Evolutionary conservation across 2,329 filamentous ascomycete genomes (phyloP).

Genomic region (Fusarium secorum): DNA sequence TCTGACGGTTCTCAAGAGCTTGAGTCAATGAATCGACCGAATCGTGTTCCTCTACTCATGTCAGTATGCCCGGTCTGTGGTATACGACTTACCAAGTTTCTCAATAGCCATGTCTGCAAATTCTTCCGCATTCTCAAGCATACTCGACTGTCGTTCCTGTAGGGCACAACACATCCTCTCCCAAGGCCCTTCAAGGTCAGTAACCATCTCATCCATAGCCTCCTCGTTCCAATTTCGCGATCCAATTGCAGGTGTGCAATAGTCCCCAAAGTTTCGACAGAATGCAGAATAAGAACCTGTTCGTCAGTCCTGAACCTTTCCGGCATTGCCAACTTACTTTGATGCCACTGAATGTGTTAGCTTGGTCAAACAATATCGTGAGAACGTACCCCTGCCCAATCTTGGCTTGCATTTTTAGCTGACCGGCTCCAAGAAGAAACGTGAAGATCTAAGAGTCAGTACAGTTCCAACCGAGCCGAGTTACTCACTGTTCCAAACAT

Average conservation of each 20-base stretch:
- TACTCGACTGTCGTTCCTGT: neutral
- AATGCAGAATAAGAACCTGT: slow-evolving; percentile 52
- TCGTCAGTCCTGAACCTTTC: neutral
- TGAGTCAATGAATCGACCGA: slow-evolving; percentile 25
- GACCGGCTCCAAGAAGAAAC: slow-evolving; percentile 19
- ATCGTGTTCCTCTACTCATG: neutral
- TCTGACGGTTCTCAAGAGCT: slow-evolving; percentile 42
- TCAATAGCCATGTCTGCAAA: slow-evolving; percentile 12
- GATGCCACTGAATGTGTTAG: slow-evolving; percentile 43
- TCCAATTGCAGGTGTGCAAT: slow-evolving; percentile 42
- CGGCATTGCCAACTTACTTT: slow-evolving; percentile 8
- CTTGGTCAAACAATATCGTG: neutral
- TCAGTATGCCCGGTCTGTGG: neutral
- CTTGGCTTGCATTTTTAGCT: slow-evolving; percentile 41
- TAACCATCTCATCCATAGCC: slow-evolving; percentile 49
- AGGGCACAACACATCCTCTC: slow-evolving; percentile 8
- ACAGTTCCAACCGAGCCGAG: accelerated
- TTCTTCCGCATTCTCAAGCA: neutral
- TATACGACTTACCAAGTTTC: slow-evolving; percentile 13
- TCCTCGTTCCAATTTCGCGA: slow-evolving; percentile 56
- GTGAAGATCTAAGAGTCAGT: neutral
- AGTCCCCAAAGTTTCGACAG: slow-evolving; percentile 51
- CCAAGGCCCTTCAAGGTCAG: slow-evolving; percentile 48
- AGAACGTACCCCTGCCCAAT: slow-evolving; percentile 49
- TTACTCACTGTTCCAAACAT: slow-evolving; percentile 17